Conservation (phyloP, 139 green algal genomes). For the Picochlorum sp. region DNA sequence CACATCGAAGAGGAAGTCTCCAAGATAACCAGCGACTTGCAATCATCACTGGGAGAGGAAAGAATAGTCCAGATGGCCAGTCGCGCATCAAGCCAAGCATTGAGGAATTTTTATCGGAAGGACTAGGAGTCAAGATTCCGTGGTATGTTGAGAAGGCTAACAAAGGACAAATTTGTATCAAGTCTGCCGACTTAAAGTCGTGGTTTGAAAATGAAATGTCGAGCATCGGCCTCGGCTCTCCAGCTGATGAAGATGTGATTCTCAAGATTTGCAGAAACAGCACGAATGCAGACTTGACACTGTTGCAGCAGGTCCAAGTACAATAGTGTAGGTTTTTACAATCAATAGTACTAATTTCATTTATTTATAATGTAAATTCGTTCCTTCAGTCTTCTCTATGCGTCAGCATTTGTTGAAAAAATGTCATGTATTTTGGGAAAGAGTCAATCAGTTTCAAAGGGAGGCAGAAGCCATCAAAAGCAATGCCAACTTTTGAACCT, state of each 20-base stretch:
- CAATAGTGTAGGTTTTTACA: too few species aligned
- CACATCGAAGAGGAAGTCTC: background rate
- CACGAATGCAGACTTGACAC: too few species aligned
- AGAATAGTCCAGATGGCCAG: conserved; percentile 18
- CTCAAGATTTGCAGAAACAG: too few species aligned
- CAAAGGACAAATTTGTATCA: conserved; percentile 5
- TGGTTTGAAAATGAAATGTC: too few species aligned
- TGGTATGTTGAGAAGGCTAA: background rate
- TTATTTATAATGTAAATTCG: too few species aligned
- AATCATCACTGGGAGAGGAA: conserved; percentile 23
- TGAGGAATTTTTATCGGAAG: conserved; percentile 11
- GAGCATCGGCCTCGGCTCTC: too few species aligned
- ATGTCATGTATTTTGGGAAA: conserved; percentile 15
- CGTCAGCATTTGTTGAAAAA: background rate
- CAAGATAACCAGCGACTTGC: background rate
- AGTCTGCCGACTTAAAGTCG: too few species aligned
- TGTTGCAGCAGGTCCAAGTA: too few species aligned
- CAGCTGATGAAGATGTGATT: too few species aligned
- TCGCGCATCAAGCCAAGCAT: conserved; percentile 17
- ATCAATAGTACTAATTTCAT: too few species aligned
- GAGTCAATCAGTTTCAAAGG: conserved; percentile 28
- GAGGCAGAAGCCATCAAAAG: conserved; percentile 54
- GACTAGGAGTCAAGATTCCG: conserved; percentile 12
- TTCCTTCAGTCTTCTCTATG: too few species aligned
- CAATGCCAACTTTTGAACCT: conserved; percentile 14